Evolutionary conservation across 768 basidiomycete genomes (phyloP).

Genomic region (Obba rivulosa): DNA sequence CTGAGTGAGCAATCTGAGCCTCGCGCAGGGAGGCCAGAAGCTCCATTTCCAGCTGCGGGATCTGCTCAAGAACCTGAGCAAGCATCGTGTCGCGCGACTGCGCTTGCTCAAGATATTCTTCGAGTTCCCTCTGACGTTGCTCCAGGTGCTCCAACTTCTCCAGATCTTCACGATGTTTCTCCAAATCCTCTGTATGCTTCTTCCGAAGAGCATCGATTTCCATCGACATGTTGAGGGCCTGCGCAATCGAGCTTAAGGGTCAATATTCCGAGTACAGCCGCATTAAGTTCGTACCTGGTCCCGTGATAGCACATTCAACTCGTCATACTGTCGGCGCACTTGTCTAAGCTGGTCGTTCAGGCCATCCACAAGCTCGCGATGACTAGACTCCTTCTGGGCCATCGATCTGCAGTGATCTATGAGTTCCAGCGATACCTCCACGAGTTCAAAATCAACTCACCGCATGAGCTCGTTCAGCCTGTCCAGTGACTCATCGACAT

Average conservation of each 20-base stretch:
- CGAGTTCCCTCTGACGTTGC: conserved; percentile 49
- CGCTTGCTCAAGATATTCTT: conserved; percentile 43
- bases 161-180: conserved; percentile 15
- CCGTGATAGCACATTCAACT: conserved; percentile 71
- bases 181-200: conserved; percentile 50
- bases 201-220: conserved; percentile 73
- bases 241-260: background rate
- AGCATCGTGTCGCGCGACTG: conserved; percentile 53
- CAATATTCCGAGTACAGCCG: background rate
- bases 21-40: conserved; percentile 45
- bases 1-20: conserved; percentile 44
- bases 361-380: conserved; percentile 72
- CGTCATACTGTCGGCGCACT: conserved; percentile 76
- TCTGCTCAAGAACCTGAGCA: conserved; percentile 47
- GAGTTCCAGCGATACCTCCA: conserved; percentile 6
- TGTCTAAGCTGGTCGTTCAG: conserved; percentile 63
- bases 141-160: conserved; percentile 46
- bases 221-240: conserved; percentile 84
- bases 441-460: conserved; percentile 39
- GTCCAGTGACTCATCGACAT: conserved; percentile 67
- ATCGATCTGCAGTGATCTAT: conserved; percentile 67
- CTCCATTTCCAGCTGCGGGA: conserved; percentile 51
- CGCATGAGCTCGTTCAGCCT: conserved; percentile 90
- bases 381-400: conserved; percentile 94
- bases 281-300: conserved; percentile 79